Evolutionary conservation across 2,329 filamentous ascomycete genomes (phyloP), one percentile per base, ranked within the genome.

Genomic region (Fusarium sp.): DNA sequence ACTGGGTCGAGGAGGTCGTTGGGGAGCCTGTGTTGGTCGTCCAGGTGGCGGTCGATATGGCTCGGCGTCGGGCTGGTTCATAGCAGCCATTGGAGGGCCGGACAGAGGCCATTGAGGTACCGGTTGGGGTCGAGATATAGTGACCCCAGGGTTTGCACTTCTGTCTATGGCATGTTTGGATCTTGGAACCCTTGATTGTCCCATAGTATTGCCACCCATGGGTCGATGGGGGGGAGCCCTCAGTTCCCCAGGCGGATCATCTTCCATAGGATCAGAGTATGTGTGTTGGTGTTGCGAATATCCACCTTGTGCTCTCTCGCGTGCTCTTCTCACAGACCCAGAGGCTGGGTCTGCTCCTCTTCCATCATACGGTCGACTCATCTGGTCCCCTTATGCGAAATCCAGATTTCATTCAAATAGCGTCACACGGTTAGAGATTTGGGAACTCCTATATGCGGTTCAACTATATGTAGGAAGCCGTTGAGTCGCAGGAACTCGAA

Each of bases 1-100:
- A 70, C 87, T 90, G 10, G 88, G 88, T 40, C 89, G 84, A 13
- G 87, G 87, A 12, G 88, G 89, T 67, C 88, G 83, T 74, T 85
- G 86, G 22, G 88, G 88, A 25, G 87, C 74, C 38, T 77, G 83
- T 41, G 83, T 80, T 38, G 84, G 83, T 65, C 82, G 81, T 47
- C 84, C 84, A n/a, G 83, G 79, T 18, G 86, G 84, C 56, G 86
- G 84, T 72, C 82, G 82, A 68, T 88, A 88, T 22, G 83, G 80
- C 55, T 83, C 80, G 20, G 78, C 57, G 43, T 81, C 79, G 15
- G 75, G 55, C 27, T 76, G 69, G 13, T 72, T 77, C 16, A 76
- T 62, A 18, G 80, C 73, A n/a, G 80, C 72, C 41, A 78, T 73
- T 22, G 82, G 74, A 16, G 83, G 80, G 18, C 79, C 81, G 30